Conservation (phyloP, 805 yeast genomes). For the Vanderwaltozyma verrucispora region DNA sequence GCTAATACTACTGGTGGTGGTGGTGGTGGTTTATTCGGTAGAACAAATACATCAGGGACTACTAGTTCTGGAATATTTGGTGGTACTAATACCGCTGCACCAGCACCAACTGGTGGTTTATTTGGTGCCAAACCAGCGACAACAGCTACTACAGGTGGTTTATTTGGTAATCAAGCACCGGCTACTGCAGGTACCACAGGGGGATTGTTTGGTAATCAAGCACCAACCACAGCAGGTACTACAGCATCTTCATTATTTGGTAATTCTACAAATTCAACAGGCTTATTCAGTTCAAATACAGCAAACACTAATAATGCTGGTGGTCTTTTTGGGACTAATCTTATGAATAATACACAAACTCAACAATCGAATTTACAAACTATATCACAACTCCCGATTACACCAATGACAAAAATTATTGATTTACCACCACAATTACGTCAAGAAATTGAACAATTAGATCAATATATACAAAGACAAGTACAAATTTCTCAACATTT, state of each 20-base stretch:
- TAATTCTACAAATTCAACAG: constrained; percentile 15
- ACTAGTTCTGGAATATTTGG: constrained; percentile 5
- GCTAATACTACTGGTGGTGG: constrained; percentile 5
- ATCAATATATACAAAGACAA: constrained; percentile 63
- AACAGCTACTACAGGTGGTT: constrained; percentile 19
- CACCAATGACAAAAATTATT: constrained; percentile 65
- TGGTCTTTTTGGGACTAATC: constrained; percentile 23
- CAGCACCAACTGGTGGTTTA: constrained; percentile 13
- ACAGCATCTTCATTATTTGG: neutral
- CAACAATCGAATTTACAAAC: constrained; percentile 33
- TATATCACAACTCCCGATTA: constrained; percentile 39
- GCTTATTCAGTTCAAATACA: constrained; percentile 6
- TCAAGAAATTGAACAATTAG: constrained; percentile 57
- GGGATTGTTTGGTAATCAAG: constrained; percentile 22
- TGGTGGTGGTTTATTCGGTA: constrained; percentile 19
- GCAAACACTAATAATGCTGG: constrained; percentile 4
- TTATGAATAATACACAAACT: too few relatives aligned
- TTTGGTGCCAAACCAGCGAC: constrained; percentile 8
- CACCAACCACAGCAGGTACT: constrained; percentile 16
- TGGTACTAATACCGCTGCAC: constrained; percentile 7
- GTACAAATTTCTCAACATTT: constrained; percentile 61
- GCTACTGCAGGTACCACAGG: constrained; percentile 1
- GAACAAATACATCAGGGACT: constrained; percentile 15
- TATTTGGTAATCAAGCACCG: constrained; percentile 24
- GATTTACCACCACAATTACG: constrained; percentile 66